phyloP scores from a whole-genome alignment of 306 rosid species.

The peach (Prunus persica) region Prunus_persica_NCBIv2 NC_034010.1:17815501-17816000 shows the following conservation, averaged over 20 bases:
- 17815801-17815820: not conserved
- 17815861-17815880: not conserved
- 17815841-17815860: not conserved
- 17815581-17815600: not conserved
- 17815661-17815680: not conserved
- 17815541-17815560: not conserved
- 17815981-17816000: not conserved
- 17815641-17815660: not conserved
- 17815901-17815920: not conserved
- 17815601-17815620: not conserved
- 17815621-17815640: not conserved
- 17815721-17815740: not conserved
- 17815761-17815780: not conserved
- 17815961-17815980: not conserved
- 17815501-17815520: not conserved
- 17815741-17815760: not conserved
- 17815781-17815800: not conserved
- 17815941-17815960: not conserved
- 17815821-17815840: not conserved
- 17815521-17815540: not conserved
- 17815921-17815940: not conserved
- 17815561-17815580: not conserved
- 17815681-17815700: not conserved
- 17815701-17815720: not conserved
- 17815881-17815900: not conserved